Conservation (phyloP, 2,329 filamentous ascomycete species). For the Beauveria sp. region DNA sequence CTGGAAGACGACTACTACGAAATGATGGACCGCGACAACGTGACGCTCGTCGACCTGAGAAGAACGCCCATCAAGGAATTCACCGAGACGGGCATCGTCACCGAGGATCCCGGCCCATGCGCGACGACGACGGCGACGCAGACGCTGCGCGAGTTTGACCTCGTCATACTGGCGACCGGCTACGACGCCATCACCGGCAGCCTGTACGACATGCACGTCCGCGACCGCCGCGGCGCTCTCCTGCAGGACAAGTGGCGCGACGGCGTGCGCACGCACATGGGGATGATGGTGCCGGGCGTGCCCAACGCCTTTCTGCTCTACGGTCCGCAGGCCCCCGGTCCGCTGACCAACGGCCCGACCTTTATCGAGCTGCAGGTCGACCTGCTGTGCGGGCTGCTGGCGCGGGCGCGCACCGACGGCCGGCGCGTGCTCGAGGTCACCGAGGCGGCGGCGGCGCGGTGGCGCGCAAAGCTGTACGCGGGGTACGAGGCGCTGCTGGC, state of each 20-base stretch:
- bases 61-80: slow-evolving; percentile 4
- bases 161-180: slow-evolving; percentile 16
- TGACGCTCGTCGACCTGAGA: slow-evolving; percentile 10
- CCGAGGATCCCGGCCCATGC: slow-evolving; percentile 11
- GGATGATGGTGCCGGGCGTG: slow-evolving; percentile 16
- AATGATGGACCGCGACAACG: slow-evolving; percentile 11
- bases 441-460: not conserved
- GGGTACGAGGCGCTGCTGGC: slow-evolving; percentile 3
- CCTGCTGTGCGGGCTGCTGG: slow-evolving; percentile 13
- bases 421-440: not conserved
- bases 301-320: slow-evolving; percentile 20
- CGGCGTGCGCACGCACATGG: slow-evolving; percentile 16
- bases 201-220: slow-evolving; percentile 17
- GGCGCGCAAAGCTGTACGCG: not conserved
- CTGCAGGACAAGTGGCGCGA: slow-evolving; percentile 14
- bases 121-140: not conserved
- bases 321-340: slow-evolving; percentile 18
- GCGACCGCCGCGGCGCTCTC: slow-evolving; percentile 11
- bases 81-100: not conserved
- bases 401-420: slow-evolving; percentile 11
- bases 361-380: slow-evolving; percentile 19
- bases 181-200: slow-evolving; percentile 18
- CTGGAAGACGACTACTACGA: slow-evolving; percentile 13
- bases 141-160: slow-evolving; percentile 6
- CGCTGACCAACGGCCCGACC: slow-evolving; percentile 15